Evolutionary conservation across 257 asterid genomes (phyloP).

Genomic region (Penstemon eatonii): DNA sequence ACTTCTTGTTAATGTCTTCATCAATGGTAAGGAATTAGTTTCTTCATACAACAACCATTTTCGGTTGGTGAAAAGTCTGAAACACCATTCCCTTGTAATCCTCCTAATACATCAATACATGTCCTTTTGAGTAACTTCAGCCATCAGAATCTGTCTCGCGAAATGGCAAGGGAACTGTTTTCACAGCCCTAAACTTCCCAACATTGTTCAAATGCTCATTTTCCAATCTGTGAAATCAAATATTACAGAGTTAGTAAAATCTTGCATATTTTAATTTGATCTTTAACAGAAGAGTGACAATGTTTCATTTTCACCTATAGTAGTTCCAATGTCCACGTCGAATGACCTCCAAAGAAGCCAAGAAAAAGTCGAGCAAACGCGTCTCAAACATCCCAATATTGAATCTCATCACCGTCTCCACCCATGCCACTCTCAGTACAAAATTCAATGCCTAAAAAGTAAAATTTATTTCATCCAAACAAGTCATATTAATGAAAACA

Average conservation of each 20-base stretch:
- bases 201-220: conserved; percentile 91
- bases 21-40: conserved; percentile 8
- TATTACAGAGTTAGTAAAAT: neutral
- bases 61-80: conserved; percentile 14
- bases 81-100: conserved; percentile 19
- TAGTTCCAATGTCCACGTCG: conserved; percentile 99
- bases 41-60: neutral
- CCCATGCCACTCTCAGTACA: conserved; percentile 85
- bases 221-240: conserved; percentile 63
- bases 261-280: neutral
- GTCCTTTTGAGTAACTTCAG: conserved; percentile 22
- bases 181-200: conserved; percentile 89
- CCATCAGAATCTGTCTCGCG: conserved; percentile 71
- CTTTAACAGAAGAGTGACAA: neutral
- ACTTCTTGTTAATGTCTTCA: conserved; percentile 5
- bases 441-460: conserved; percentile 62
- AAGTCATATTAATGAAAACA: neutral
- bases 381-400: conserved; percentile 57
- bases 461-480: neutral
- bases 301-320: conserved; percentile 56
- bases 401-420: conserved; percentile 72
- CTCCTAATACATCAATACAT: conserved; percentile 12
- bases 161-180: conserved; percentile 87
- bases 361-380: conserved; percentile 62
- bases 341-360: conserved; percentile 87